Conservation (phyloP, 257 asterid species). For the Avicennia marina region DNA sequence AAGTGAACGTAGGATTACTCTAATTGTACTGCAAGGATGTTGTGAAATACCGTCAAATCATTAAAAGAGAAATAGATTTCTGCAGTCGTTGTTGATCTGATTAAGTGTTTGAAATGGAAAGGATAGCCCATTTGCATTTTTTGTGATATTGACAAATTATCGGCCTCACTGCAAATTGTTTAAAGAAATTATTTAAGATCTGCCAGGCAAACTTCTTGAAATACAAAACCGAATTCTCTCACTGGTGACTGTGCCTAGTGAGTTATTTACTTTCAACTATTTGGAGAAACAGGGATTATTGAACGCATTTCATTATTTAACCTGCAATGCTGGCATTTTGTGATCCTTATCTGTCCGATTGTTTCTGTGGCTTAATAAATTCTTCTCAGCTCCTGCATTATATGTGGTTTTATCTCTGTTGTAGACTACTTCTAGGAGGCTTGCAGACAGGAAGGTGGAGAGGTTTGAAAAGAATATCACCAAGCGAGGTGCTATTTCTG, state of each 20-base stretch:
- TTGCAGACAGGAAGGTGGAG: constrained; percentile 82
- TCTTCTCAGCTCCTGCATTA: background rate
- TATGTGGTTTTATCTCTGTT: background rate
- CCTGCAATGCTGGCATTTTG: background rate
- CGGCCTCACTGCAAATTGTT: background rate
- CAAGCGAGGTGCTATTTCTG: constrained; percentile 76
- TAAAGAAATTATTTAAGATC: background rate
- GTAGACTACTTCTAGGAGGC: constrained; percentile 92
- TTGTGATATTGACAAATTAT: background rate
- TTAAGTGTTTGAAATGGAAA: background rate
- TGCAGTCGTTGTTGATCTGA: background rate
- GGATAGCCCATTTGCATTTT: background rate
- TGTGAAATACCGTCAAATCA: too few species aligned
- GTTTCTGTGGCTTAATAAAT: background rate
- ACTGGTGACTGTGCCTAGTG: background rate
- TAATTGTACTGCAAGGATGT: background rate
- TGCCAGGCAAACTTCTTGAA: too few species aligned
- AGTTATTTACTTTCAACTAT: background rate
- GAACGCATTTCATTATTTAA: background rate
- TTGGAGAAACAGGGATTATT: background rate
- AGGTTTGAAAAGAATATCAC: constrained; percentile 90
- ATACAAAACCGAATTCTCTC: too few species aligned
- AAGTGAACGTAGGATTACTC: background rate
- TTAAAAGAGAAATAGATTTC: background rate
- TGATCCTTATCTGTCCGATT: background rate